These are phyloP conservation scores for Bothriochloa decipiens DNA, from an alignment of 176 grass and related monocot genomes.

Conservation along the genomic window DNA sequence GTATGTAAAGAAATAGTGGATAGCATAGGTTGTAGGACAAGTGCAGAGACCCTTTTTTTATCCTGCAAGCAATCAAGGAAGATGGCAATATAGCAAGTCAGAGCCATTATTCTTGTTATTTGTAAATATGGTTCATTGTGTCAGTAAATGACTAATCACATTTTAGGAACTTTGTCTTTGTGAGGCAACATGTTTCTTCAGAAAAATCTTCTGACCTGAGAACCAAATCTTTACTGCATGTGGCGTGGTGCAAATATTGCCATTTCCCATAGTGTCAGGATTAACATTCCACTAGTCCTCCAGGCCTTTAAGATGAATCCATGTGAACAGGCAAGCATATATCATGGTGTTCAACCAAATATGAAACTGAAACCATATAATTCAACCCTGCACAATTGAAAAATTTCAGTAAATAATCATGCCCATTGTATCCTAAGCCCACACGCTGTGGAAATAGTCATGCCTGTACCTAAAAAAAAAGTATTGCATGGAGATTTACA, in stretches of 20 bases:
- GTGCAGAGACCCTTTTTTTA: background rate
- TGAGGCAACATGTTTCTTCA: background rate
- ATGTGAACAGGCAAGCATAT: no score
- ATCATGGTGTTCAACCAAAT: no score
- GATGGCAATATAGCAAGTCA: background rate
- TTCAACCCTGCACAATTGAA: background rate
- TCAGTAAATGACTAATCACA: background rate
- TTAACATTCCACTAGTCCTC: background rate
- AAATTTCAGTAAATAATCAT: background rate
- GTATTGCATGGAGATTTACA: background rate
- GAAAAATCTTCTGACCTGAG: background rate
- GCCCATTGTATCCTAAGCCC: background rate
- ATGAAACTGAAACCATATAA: background rate
- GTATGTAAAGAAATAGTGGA: background rate
- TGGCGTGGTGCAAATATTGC: background rate
- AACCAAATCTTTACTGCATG: background rate
- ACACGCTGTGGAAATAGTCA: background rate
- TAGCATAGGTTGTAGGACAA: background rate
- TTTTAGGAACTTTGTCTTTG: background rate
- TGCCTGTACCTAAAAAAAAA: background rate
- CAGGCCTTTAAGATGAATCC: background rate
- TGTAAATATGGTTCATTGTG: background rate
- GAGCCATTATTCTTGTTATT: background rate
- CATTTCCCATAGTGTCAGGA: background rate
- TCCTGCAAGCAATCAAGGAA: slow-evolving; percentile 6